Conservation (phyloP, 2,329 filamentous ascomycete genomes). For the Alternaria infectoria region DNA sequence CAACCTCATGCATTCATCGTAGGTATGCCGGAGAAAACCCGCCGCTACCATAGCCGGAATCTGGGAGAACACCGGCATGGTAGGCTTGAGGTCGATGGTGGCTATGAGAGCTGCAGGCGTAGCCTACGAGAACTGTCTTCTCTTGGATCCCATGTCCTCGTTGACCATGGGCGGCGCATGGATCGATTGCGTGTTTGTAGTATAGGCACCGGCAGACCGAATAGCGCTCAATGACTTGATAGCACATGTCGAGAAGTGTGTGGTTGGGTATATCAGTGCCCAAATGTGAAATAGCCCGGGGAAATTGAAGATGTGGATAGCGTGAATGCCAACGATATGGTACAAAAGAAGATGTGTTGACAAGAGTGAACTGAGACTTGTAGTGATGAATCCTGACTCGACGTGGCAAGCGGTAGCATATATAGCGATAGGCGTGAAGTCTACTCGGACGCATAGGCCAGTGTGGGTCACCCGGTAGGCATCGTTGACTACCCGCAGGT, state of each 20-base stretch:
- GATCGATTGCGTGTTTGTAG: constrained; percentile 84
- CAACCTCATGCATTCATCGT: constrained; percentile 9
- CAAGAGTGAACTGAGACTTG: constrained; percentile 16
- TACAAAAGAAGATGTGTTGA: constrained; percentile 18
- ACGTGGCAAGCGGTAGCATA: constrained; percentile 36
- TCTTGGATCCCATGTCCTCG: constrained; percentile 74
- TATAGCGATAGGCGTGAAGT: constrained; percentile 37
- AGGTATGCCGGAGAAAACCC: constrained; percentile 22
- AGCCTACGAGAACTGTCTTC: constrained; percentile 81
- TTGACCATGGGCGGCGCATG: constrained; percentile 76
- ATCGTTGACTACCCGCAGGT: constrained; percentile 40
- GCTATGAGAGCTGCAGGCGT: constrained; percentile 70
- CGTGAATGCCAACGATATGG: constrained; percentile 16
- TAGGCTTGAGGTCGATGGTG: constrained; percentile 35
- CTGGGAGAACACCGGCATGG: constrained; percentile 29
- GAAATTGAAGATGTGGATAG: background rate
- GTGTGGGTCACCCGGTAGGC: constrained; percentile 35
- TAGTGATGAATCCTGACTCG: constrained; percentile 19
- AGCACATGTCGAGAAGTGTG: constrained; percentile 69
- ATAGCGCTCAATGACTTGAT: constrained; percentile 84
- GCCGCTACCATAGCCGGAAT: constrained; percentile 40
- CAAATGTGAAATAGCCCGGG: background rate
- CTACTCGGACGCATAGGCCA: constrained; percentile 23
- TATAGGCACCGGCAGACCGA: constrained; percentile 87
- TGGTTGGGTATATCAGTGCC: background rate